A percentile compares a stretch with the other conserved stretches of the same genome.
Conservation (phyloP, 75 land plant species). For the Isoetes taiwanensis region DNA sequence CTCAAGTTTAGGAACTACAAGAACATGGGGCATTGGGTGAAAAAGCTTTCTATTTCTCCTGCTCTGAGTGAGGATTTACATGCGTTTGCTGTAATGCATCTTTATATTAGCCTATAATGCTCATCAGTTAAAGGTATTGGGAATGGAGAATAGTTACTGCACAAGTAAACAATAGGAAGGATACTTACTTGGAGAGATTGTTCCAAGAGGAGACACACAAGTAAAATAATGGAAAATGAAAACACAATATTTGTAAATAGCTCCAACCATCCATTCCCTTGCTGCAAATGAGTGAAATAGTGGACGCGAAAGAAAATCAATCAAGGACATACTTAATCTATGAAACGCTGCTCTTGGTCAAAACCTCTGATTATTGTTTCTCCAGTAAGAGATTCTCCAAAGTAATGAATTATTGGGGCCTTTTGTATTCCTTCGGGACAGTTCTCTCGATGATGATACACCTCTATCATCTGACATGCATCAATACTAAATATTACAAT, state of each 20-base stretch:
- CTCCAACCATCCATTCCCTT: slow-evolving; percentile 99
- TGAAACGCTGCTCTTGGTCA: slow-evolving; percentile 77
- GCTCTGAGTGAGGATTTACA: too few relatives aligned
- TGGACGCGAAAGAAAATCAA: slow-evolving; percentile 75
- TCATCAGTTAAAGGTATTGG: too few relatives aligned
- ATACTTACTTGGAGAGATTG: slow-evolving; percentile 81
- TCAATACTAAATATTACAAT: too few relatives aligned
- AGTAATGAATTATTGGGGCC: slow-evolving; percentile 85
- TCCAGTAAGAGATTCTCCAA: slow-evolving; percentile 94
- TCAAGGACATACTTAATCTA: slow-evolving; percentile 67
- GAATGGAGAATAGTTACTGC: too few relatives aligned
- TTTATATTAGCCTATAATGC: too few relatives aligned
- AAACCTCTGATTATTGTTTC: slow-evolving; percentile 93
- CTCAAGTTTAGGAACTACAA: too few relatives aligned
- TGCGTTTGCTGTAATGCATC: too few relatives aligned
- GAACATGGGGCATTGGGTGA: too few relatives aligned
- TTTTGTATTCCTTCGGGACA: slow-evolving; percentile 83
- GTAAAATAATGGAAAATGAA: slow-evolving; percentile 74
- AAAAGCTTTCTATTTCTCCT: too few relatives aligned
- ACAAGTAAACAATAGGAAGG: not conserved
- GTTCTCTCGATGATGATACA: slow-evolving; percentile 89
- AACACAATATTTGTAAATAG: slow-evolving; percentile 75
- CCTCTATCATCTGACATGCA: too few relatives aligned
- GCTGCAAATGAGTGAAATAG: slow-evolving; percentile 73
- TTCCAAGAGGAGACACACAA: slow-evolving; percentile 71